Evolutionary conservation across 164 flowering plant genomes (phyloP), one percentile per base, ranked within the genome.

Genomic region (Akebia trifoliata): DNA sequence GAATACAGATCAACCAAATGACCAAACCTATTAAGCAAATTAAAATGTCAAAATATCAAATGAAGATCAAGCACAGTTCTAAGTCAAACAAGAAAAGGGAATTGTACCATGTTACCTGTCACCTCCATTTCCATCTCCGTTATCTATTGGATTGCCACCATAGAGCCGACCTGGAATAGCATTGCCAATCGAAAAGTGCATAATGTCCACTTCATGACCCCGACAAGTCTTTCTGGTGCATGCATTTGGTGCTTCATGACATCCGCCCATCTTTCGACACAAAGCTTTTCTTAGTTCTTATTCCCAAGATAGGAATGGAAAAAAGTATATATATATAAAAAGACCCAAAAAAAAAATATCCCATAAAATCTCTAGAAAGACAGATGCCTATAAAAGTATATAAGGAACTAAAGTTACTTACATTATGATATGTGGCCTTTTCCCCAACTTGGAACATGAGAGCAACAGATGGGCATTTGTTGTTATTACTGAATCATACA

Each of bases 401-500:
- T 28, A 9, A 49, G 47, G 37, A 46, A 4, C 24, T 21, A 56
- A 24, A 45, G 40, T 26, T 45, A 54, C 89, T 87, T 74, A 93
- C 99, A 57, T 67, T 75, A 53, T 87, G 96, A 60, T 93, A 93
- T 25, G 99, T 42, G 34, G 97, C 97, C 48, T 70, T 70, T 12
- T 83, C 89, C 50, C 99, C 97, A 57, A 90, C 72, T 73, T 77
- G 96, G 77, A 93, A 90, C 99, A 93, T 93, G 53, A 93, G 85
- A 53, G 99, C 86, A 61, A 90, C 96, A 49, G 99, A 93, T 35
- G 99, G 95, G 57, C 99, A 93, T 69, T 77, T 80, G 40, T 47
- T 72, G 69, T 53, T 75, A 20, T 72, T 47, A 2, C 99, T 90
- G 86, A 77, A 77, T 35, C 0, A 57, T 21, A 32, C 50, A 10